Evolutionary conservation across 306 rosid genomes (phyloP).

Genomic region (Trifolium pratense): DNA sequence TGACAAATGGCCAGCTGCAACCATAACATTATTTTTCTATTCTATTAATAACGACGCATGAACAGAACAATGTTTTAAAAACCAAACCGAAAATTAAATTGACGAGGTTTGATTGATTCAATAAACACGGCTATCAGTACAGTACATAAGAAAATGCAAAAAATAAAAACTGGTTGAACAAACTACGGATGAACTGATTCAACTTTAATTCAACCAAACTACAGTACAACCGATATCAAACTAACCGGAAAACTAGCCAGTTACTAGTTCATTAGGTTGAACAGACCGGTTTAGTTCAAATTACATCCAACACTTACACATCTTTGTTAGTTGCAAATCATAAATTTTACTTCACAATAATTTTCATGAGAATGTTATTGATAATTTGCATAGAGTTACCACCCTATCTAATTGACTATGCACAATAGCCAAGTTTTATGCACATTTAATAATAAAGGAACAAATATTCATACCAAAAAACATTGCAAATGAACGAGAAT

Average conservation of each 20-base stretch:
- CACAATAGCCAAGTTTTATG: not conserved
- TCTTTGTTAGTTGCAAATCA: not conserved
- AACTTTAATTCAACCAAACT: no score
- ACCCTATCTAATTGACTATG: not conserved
- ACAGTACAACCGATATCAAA: no score
- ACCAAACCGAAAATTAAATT: no score
- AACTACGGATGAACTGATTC: no score
- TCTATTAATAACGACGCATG: no score
- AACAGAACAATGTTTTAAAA: no score
- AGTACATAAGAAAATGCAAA: not conserved
- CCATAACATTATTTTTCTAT: not conserved
- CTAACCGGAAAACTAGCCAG: not conserved
- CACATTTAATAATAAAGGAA: not conserved
- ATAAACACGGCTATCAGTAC: no score
- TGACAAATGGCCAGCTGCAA: not conserved
- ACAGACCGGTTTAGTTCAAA: not conserved
- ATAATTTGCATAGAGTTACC: not conserved
- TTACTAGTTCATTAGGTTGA: not conserved
- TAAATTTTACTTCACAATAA: not conserved
- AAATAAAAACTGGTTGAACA: no score
- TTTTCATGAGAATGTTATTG: not conserved
- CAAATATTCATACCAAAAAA: not conserved
- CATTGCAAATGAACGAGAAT: not conserved
- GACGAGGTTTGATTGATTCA: not conserved
- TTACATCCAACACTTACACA: no score